phyloP scores from a whole-genome alignment of 257 asterid genomes.

The Coffea canephora region DNA sequence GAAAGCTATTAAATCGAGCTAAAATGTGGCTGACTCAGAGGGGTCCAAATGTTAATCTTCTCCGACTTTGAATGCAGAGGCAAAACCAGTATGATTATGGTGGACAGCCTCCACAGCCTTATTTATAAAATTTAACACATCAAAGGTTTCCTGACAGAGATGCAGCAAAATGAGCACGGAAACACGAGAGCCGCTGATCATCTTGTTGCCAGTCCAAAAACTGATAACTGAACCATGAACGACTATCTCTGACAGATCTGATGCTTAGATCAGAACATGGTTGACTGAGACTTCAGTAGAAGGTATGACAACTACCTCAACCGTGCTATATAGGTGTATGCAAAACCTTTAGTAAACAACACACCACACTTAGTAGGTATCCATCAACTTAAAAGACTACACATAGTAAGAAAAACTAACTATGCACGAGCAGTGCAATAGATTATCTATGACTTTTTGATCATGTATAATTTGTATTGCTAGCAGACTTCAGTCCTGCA shows the following conservation, averaged over 20 bases:
- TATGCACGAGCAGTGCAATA: conserved; percentile 29
- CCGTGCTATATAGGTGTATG: conserved; percentile 22
- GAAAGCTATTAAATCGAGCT: conserved; percentile 29
- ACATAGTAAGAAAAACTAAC: conserved; percentile 20
- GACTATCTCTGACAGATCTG: conserved; percentile 18
- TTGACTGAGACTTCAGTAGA: conserved; percentile 32
- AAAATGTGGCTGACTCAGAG: conserved; percentile 53
- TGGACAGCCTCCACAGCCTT: conserved; percentile 57
- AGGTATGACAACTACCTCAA: conserved; percentile 16
- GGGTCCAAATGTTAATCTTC: conserved; percentile 53
- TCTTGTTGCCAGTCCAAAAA: conserved; percentile 35
- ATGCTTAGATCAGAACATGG: conserved; percentile 28
- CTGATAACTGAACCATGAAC: conserved; percentile 16
- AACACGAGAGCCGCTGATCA: conserved; percentile 38
- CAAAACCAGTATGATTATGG: conserved; percentile 33
- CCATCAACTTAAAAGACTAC: conserved; percentile 26
- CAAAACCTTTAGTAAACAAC: conserved; percentile 41
- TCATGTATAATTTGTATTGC: conserved; percentile 34
- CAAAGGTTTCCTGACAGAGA: conserved; percentile 30
- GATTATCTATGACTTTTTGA: conserved; percentile 37
- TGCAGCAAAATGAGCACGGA: conserved; percentile 21
- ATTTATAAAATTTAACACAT: conserved; percentile 37
- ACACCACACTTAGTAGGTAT: conserved; percentile 22
- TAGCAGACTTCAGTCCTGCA: conserved; percentile 48
- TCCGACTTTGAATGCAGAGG: conserved; percentile 28